Base-by-base conservation (phyloP, 2,329 filamentous ascomycete species). In the Talaromyces sp. region DNA sequence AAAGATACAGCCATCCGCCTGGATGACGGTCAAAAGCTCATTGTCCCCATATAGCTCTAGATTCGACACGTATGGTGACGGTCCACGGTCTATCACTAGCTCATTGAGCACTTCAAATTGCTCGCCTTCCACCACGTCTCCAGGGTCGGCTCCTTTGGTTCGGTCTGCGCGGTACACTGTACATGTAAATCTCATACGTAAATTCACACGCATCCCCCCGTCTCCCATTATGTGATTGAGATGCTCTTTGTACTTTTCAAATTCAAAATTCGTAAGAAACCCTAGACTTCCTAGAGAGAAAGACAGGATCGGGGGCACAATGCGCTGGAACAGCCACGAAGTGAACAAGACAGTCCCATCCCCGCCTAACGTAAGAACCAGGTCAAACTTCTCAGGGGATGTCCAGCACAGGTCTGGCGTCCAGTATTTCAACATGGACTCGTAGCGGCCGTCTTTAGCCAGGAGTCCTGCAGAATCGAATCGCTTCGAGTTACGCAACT, bases 51-150 rank as follows among this genome's bases (percentile, higher is more conserved):
- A 98, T 10, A 99, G 83, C 79, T 99, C 95, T 44, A 99, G 83
- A 77, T 96, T 96, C 51, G 94, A 98, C 63, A 99, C 94, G 73
- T 98, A 99, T 23, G 94, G 93, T 16, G 91, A 96, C 70, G 95
- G 95, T 65, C 95, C 95, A 63, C 95, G 91, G 78, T 99, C 95
- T 69, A 99, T 98, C 75, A 99, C 94, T 57, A 99, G 87, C 79
- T 99, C 95, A 77, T 99, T 99, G 66, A 99, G 87, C 23, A 99
- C 94, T 79, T 99, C 95, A 66, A 97, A 98, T 70, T 96, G 93
- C 79, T 98, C 94, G 52, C 89, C 91, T 76, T 97, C 93, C 68
- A 95, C 89, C 67, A 89, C 84, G n/a, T 85, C 82, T 10, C 83
- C 84, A 2, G 79, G 72, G n/a, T 73, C 78, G 6, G 79, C 75